A percentile compares a stretch with the other conserved stretches of the same genome.
These are phyloP conservation scores for Irpex sp. DNA, from an alignment of 1,284 basidiomycete species.

Conservation along the genomic window DNA sequence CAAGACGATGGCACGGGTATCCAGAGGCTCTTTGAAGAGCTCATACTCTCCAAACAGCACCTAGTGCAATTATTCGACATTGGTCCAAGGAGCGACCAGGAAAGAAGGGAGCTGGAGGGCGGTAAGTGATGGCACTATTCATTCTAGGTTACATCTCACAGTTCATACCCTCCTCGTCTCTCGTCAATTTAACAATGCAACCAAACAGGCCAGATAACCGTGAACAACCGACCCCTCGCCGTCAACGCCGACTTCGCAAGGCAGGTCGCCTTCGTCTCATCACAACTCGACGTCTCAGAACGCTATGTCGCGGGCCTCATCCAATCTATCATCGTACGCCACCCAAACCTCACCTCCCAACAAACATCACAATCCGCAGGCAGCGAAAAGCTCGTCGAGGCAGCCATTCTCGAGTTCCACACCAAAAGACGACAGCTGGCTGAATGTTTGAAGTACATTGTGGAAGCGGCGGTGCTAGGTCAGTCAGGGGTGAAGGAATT, in stretches of 20 bases:
- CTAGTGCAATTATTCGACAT: slow-evolving; percentile 61
- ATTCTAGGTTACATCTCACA: background rate
- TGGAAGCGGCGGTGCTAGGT: slow-evolving; percentile 39
- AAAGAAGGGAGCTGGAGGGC: slow-evolving; percentile 67
- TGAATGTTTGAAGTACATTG: slow-evolving; percentile 54
- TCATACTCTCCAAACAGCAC: slow-evolving; percentile 58
- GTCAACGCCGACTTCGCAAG: slow-evolving; percentile 71
- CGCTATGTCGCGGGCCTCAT: slow-evolving; percentile 68
- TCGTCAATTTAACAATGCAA: background rate
- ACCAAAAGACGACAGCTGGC: slow-evolving; percentile 59
- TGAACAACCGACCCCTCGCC: slow-evolving; percentile 55
- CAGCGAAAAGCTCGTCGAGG: slow-evolving; percentile 49
- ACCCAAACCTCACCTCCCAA: slow-evolving; percentile 49
- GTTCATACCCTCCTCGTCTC: background rate
- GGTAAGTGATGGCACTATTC: slow-evolving; percentile 40
- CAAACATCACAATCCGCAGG: background rate
- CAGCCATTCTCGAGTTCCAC: slow-evolving; percentile 62
- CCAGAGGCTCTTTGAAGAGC: slow-evolving; percentile 69
- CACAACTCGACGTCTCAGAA: slow-evolving; percentile 75
- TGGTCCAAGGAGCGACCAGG: slow-evolving; percentile 51
- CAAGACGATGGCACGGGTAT: background rate
- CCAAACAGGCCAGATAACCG: slow-evolving; percentile 49
- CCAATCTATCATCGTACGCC: slow-evolving; percentile 52
- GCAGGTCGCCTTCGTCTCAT: slow-evolving; percentile 69
- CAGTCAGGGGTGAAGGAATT: slow-evolving; percentile 26